Base-by-base conservation (phyloP, 306 rosid species). In the Glycyrrhiza uralensis region DNA sequence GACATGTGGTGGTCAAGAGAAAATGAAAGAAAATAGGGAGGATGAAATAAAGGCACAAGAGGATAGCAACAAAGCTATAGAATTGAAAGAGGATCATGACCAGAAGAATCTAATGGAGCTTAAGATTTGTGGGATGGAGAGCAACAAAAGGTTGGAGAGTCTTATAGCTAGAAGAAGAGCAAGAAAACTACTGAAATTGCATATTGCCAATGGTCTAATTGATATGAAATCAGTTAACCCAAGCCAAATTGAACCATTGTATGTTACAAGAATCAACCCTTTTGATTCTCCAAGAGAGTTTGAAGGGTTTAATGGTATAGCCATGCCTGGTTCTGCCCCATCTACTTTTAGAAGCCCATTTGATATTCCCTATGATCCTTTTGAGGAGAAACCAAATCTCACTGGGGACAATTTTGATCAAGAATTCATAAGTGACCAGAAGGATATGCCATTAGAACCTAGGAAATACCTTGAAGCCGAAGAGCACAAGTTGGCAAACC, bases 291-390 rank as follows among this genome's bases (percentile, higher is more conserved):
- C 73, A 46, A 61, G 5, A 32, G 29, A 36, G 12, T 57, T 79
- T 28, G 90, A 80, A 14, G 38, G 15, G 17, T 15, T 79, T 28
- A 84, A 80, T 38, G 81, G 72, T 22, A 29, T 83, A 24, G 77
- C 83, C 39, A 74, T 79, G 52, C 97, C 99, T 39, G 92, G 96
- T 76, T 91, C 99, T 61, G 99, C 99, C 1, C 97, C 97, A 56
- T 79, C 97, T 8, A 42, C 76, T 7, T 49, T 87, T 73, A 77
- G 89, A 72, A 89, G 92, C 74, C 96, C 97, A 14, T 94, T 89
- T 45, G 97, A 94, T 71, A 81, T 85, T 77, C 97, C 96, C 1
- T 94, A 86, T 70, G 94, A 89, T 29, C 88, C 95, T 41, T 77
- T 57, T 12, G 96, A 91, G 52, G 94, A 89, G 79, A 91, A 82